These are phyloP conservation scores for Pichia ethanolica DNA, from an alignment of 805 yeast species.

Conservation along the genomic window DNA sequence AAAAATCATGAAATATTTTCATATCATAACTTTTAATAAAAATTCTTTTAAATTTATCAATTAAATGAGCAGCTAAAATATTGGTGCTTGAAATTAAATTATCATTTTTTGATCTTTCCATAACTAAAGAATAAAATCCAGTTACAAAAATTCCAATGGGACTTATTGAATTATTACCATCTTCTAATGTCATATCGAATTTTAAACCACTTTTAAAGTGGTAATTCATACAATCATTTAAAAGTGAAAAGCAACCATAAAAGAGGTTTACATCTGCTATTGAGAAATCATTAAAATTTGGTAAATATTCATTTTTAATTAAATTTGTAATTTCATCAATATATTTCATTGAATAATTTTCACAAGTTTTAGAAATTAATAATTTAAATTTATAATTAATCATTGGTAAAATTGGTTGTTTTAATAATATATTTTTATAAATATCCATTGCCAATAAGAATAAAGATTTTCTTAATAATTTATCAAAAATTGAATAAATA, in stretches of 20 bases:
- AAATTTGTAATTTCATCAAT: constrained; percentile 3
- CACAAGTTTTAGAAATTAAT: constrained; percentile 4
- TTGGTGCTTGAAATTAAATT: not conserved
- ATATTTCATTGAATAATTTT: not conserved
- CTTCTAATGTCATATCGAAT: constrained; percentile 1
- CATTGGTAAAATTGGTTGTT: constrained; percentile 5
- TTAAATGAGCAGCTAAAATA: constrained; percentile 4
- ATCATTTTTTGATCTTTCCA: constrained; percentile 1
- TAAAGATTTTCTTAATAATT: constrained; percentile 3
- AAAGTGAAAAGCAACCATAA: constrained; percentile 2
- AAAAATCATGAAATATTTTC: constrained; percentile 4
- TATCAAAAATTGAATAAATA: constrained; percentile 2
- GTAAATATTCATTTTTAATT: constrained; percentile 7
- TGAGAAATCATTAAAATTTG: not conserved
- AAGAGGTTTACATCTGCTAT: not conserved
- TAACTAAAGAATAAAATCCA: constrained; percentile 9
- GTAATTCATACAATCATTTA: constrained; percentile 7
- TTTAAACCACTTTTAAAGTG: constrained; percentile 9
- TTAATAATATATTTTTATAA: constrained; percentile 5
- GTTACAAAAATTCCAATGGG: constrained; percentile 10
- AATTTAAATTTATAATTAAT: not conserved
- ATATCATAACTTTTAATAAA: not conserved
- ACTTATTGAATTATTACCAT: constrained; percentile 5
- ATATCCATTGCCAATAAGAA: constrained; percentile 3
- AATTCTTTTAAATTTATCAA: constrained; percentile 2